Base-by-base conservation (phyloP, 2,329 filamentous ascomycete genomes). In the Ophiostoma australiae region DNA sequence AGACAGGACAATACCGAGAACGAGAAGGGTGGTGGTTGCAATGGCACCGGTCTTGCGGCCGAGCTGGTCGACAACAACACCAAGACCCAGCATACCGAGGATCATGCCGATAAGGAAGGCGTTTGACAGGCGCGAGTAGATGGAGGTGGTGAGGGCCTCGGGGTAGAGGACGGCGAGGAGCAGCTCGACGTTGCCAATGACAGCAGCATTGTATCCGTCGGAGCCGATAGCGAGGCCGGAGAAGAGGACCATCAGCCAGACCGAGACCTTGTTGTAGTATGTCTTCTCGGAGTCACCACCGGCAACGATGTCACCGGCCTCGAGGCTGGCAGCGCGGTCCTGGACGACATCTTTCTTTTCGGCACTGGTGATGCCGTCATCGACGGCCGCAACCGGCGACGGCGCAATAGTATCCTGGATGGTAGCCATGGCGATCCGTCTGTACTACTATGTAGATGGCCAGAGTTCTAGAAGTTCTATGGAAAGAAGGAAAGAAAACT, bases 71-170 rank as follows among this genome's bases (percentile, higher is more conserved):
- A 84, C 83, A 7, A 84, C 75, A 11, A 82, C 77, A 7, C 85
- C 84, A 72, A 87, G 86, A 73, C 82, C 78, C 8, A 87, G 76
- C 81, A 87, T 87, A 69, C 85, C 85, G 69, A 86, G 77, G 70
- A 86, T 85, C 77, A 85, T 83, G 67, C 86, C 86, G 69, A 87
- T 82, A 5, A 87, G 79, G 72, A 84, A 85, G 2, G 85, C 82
- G 74, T 88, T 87, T 58, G 83, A 84, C 3, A 88, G 81, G 6
- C 85, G 80, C 2, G 82, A 80, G 75, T 84, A 84, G 75, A 85
- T 83, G 13, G 78, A 75, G 13, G 76, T 77, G 27, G 82, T 82
- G 33, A 83, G 73, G 8, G 76, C 77, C 4, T 83, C 78, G 2
- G 82, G 80, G 74, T 84, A 84, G 11, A 84, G 74, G 68, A 80